Evolutionary conservation across 495 filamentous ascomycete genomes (phyloP), one percentile per base, ranked within the genome.

Genomic region (Aspergillus indologenus): DNA sequence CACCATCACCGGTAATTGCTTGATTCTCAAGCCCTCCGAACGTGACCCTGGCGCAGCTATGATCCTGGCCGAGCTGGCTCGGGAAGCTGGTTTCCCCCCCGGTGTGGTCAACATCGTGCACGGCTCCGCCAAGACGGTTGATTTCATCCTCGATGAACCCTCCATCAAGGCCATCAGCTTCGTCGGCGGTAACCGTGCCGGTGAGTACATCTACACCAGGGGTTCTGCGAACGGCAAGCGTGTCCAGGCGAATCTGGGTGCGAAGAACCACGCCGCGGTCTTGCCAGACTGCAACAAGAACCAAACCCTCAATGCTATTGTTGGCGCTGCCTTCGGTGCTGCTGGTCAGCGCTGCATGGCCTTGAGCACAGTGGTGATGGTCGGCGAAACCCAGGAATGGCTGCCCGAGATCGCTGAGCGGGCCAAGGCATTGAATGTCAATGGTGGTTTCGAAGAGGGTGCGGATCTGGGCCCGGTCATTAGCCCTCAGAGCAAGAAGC

Each of bases 271-370:
- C 71, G 93, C 92, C 22, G 90, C 91, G 29, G 86, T 99, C 21
- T 83, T 98, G 60, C 94, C 95, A 1, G 94, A 99, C 79, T 90
- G 88, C 77, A 96, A 97, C 79, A 97, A 96, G 85, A 96, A 98
- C 76, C 92, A 96, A 26, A 87, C 95, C 58, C 76, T 99, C 56
- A 97, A 97, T 71, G 90, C 92, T 17, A 91, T 99, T 68, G 85
- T 90, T 15, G 94, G 94, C 48, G 94, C 94, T 56, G 94, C 94
- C 20, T 99, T 98, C 63, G 94, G 94, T 61, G 94, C 94, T 67
- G 94, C 94, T 58, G 94, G 94, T 43, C 94, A 99, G 81, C 83
- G 94, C 47, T 99, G 94, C 73, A 98, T 99, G 94, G 94, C 94
- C 44, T 80, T 99, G 59, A 96, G 90, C 66, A 95, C 95, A 0